Evolutionary conservation across 164 flowering plant genomes (phyloP).

Genomic region (Umbilicus rupestris): DNA sequence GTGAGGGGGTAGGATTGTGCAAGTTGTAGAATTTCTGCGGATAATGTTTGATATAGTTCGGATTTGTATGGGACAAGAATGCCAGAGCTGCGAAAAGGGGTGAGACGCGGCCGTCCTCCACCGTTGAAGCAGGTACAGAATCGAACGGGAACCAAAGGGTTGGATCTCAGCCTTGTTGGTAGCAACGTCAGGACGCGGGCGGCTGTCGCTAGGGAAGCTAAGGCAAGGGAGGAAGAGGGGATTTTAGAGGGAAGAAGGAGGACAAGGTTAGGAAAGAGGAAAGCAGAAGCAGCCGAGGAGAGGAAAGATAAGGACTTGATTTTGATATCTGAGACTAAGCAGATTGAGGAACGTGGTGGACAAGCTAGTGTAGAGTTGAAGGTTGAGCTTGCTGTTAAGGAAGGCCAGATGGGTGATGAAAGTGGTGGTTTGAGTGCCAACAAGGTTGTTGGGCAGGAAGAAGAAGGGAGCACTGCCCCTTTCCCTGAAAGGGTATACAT

Average conservation of each 20-base stretch:
- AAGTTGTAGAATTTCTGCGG: background rate
- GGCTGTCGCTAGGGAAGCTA: constrained; percentile 42
- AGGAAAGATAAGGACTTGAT: constrained; percentile 12
- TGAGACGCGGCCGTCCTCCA: constrained; percentile 1
- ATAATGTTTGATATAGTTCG: background rate
- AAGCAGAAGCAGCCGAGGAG: background rate
- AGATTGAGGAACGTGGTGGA: constrained; percentile 1
- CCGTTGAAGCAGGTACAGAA: background rate
- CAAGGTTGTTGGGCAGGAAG: constrained; percentile 58
- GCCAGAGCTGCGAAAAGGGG: constrained; percentile 6
- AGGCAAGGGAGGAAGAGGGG: constrained; percentile 14
- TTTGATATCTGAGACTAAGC: constrained; percentile 4
- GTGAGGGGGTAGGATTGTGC: background rate
- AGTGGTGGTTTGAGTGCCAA: constrained; percentile 75
- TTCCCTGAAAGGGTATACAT: constrained; percentile 61
- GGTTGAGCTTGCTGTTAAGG: constrained; percentile 22
- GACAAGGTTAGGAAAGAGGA: background rate
- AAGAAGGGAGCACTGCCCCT: constrained; percentile 60
- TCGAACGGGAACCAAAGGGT: background rate
- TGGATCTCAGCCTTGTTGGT: background rate
- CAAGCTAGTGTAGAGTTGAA: constrained; percentile 10
- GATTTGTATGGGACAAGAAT: background rate
- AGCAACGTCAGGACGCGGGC: constrained; percentile 38
- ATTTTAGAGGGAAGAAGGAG: background rate
- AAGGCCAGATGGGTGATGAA: constrained; percentile 33